A percentile compares a stretch with the other conserved stretches of the same genome.
Evolutionary conservation across 352 stramenopile species (phyloP).

Genomic region (Phytophthora multivora): DNA sequence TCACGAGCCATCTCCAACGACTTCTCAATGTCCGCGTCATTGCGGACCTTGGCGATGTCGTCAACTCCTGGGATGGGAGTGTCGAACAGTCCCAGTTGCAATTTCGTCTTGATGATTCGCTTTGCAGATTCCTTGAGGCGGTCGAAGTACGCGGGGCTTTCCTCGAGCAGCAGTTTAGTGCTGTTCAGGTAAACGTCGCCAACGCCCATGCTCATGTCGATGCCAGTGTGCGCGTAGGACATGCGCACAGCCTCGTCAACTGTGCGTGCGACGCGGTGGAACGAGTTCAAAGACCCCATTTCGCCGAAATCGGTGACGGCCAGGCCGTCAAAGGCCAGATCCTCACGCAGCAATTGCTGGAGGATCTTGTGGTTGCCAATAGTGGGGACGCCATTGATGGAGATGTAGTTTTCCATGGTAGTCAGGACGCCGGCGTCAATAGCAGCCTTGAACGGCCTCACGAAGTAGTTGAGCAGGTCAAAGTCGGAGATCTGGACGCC

Average conservation of each 20-base stretch:
- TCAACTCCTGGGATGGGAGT: conserved; percentile 49
- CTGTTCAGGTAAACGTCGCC: conserved; percentile 42
- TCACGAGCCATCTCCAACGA: conserved; percentile 71
- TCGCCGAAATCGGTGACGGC: conserved; percentile 90
- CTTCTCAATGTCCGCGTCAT: conserved; percentile 40
- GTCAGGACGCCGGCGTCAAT: conserved; percentile 73
- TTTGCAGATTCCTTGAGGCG: conserved; percentile 60
- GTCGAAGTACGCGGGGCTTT: conserved; percentile 34
- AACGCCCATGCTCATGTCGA: conserved; percentile 91
- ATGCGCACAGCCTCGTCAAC: conserved; percentile 55
- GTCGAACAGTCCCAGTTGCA: conserved; percentile 64
- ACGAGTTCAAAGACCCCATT: conserved; percentile 79
- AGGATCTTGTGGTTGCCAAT: conserved; percentile 78
- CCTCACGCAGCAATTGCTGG: conserved; percentile 64
- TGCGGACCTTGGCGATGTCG: conserved; percentile 45
- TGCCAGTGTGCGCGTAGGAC: conserved; percentile 63
- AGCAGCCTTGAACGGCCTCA: conserved; percentile 71
- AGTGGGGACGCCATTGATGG: conserved; percentile 88
- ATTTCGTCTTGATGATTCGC: conserved; percentile 73
- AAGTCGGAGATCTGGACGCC: conserved; percentile 65
- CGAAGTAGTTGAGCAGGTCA: conserved; percentile 80
- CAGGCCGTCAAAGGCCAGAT: conserved; percentile 82
- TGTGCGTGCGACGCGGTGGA: conserved; percentile 44
- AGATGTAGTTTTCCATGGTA: conserved; percentile 93
- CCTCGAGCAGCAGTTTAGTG: conserved; percentile 42